phyloP scores from a whole-genome alignment of 2,329 filamentous ascomycete genomes.

The Beauveria bassiana region DNA sequence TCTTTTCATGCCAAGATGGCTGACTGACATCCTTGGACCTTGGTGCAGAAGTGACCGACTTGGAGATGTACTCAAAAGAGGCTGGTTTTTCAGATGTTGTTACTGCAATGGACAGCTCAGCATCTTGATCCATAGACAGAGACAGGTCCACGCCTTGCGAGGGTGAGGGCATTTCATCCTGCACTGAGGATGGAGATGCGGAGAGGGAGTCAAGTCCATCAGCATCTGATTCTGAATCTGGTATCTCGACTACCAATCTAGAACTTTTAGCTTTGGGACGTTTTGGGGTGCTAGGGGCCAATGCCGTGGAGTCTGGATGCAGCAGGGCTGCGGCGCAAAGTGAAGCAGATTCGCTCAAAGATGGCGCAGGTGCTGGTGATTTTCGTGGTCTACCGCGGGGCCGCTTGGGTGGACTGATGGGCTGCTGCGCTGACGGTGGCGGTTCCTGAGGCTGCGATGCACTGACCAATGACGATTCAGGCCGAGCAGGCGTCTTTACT shows the following conservation, averaged over 20 bases:
- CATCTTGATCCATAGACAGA: constrained; percentile 36
- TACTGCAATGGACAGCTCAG: constrained; percentile 32
- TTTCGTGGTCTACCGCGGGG: constrained; percentile 18
- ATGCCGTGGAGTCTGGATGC: not conserved
- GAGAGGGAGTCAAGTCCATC: constrained; percentile 15
- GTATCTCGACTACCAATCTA: constrained; percentile 35
- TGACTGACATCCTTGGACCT: constrained; percentile 39
- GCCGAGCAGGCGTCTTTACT: constrained; percentile 8
- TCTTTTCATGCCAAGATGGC: constrained; percentile 83
- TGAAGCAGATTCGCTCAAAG: constrained; percentile 1
- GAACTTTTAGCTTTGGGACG: constrained; percentile 13
- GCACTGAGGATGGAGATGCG: constrained; percentile 27
- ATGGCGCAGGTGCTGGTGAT: not conserved
- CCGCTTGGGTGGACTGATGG: constrained; percentile 26
- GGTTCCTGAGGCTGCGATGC: constrained; percentile 23
- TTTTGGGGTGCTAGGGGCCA: constrained; percentile 13
- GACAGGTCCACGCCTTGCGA: constrained; percentile 35
- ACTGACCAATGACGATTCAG: constrained; percentile 6
- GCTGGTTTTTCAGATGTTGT: constrained; percentile 33
- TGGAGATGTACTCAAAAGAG: constrained; percentile 46
- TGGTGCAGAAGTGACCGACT: constrained; percentile 44
- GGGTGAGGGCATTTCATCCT: constrained; percentile 36
- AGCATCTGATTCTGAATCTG: constrained; percentile 41
- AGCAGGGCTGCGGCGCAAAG: not conserved
- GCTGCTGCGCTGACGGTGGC: constrained; percentile 27